Percentiles rank a stretch among this genome's conserved stretches.
Conservation (phyloP, 768 basidiomycete species). For the Tulasnella sp. region DNA sequence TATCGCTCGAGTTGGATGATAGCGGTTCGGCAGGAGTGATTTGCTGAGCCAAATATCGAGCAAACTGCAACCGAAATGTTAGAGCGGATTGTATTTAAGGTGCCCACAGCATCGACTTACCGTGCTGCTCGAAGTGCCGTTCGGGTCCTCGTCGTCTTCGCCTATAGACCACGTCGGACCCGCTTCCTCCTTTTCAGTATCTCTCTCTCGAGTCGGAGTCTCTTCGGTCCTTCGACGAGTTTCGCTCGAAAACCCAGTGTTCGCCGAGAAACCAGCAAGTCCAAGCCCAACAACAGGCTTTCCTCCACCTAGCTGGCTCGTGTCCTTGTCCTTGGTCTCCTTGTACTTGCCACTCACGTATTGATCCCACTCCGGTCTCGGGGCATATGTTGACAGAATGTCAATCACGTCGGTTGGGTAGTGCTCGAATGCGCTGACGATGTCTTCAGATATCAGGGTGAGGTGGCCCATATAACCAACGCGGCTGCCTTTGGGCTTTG, state of each 20-base stretch:
- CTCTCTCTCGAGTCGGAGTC: slow-evolving; percentile 26
- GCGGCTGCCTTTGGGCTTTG: slow-evolving; percentile 65
- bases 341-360: slow-evolving; percentile 78
- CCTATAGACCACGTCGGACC: not conserved
- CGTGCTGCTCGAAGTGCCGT: not conserved
- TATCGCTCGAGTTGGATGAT: slow-evolving; percentile 38
- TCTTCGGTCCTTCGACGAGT: slow-evolving; percentile 57
- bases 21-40: slow-evolving; percentile 47
- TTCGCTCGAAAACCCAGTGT: slow-evolving; percentile 18
- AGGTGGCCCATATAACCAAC: slow-evolving; percentile 97
- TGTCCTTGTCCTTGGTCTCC: slow-evolving; percentile 78
- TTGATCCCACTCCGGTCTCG: slow-evolving; percentile 74
- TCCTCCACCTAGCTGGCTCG: slow-evolving; percentile 71
- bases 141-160: not conserved
- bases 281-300: slow-evolving; percentile 45
- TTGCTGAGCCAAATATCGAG: slow-evolving; percentile 64
- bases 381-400: slow-evolving; percentile 53
- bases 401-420: slow-evolving; percentile 70
- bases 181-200: slow-evolving; percentile 17
- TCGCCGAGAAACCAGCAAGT: slow-evolving; percentile 22
- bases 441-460: slow-evolving; percentile 88
- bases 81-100: slow-evolving; percentile 29
- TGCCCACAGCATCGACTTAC: not conserved
- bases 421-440: slow-evolving; percentile 77
- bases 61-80: slow-evolving; percentile 50